Percentiles rank a stretch among this genome's conserved stretches.
These are phyloP conservation scores for Apophysomyces elegans DNA, from an alignment of 371 early-diverging fungal species.

Conservation along the genomic window DNA sequence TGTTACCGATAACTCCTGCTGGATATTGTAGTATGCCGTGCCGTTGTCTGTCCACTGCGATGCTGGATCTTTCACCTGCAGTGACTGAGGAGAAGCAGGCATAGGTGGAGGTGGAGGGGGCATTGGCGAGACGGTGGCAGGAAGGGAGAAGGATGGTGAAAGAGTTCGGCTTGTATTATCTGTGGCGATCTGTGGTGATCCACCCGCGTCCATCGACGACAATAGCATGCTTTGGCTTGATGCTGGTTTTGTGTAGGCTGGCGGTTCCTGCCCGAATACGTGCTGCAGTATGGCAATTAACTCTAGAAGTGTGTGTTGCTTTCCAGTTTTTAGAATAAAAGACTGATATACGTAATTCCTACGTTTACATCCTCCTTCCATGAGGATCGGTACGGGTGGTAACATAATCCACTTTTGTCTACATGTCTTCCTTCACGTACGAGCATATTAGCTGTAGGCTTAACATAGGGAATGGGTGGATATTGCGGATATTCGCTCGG, in stretches of 20 bases:
- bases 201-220: slow-evolving; percentile 15
- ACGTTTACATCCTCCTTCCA: slow-evolving; percentile 58
- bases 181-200: slow-evolving; percentile 30
- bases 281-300: slow-evolving; percentile 71
- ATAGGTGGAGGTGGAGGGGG: slow-evolving; percentile 29
- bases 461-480: slow-evolving; percentile 86
- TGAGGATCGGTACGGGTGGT: slow-evolving; percentile 78
- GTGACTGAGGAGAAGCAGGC: slow-evolving; percentile 23
- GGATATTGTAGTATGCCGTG: slow-evolving; percentile 49
- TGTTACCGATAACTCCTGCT: slow-evolving; percentile 47
- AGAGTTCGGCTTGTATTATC: slow-evolving; percentile 22
- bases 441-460: slow-evolving; percentile 87
- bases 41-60: slow-evolving; percentile 41
- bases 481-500: slow-evolving; percentile 82
- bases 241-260: slow-evolving; percentile 71
- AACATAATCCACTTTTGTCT: slow-evolving; percentile 81
- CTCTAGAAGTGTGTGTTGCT: slow-evolving; percentile 65
- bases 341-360: slow-evolving; percentile 8
- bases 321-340: slow-evolving; percentile 6
- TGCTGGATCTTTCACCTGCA: slow-evolving; percentile 15
- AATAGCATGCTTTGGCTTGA: slow-evolving; percentile 19
- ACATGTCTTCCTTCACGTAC: slow-evolving; percentile 83
- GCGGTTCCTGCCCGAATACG: slow-evolving; percentile 79
- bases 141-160: slow-evolving; percentile 17
- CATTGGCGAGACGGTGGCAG: slow-evolving; percentile 22